phyloP scores from a whole-genome alignment of 2,329 filamentous ascomycete species.

The Nigrospora oryzae region DNA sequence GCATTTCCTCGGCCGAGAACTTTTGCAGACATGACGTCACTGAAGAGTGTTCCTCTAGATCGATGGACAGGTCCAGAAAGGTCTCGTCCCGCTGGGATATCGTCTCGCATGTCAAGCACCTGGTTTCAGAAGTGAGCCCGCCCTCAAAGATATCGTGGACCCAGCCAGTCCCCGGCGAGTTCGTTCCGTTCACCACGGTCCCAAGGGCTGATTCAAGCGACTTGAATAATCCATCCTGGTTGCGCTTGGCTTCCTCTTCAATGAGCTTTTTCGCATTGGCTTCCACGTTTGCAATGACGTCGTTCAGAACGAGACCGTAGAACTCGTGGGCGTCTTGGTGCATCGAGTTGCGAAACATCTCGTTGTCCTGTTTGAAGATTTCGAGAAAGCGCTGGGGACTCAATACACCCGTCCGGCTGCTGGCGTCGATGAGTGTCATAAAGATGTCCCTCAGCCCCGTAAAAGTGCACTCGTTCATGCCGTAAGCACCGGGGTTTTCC shows the following conservation, averaged over 20 bases:
- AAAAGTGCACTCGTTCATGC: constrained; percentile 92
- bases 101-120: constrained; percentile 93
- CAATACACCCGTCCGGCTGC: constrained; percentile 77
- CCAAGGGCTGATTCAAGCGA: constrained; percentile 38
- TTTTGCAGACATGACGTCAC: constrained; percentile 92
- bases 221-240: constrained; percentile 36
- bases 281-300: constrained; percentile 91
- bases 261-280: constrained; percentile 64
- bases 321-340: constrained; percentile 99
- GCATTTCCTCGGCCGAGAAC: constrained; percentile 96
- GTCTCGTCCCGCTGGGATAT: constrained; percentile 92
- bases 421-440: constrained; percentile 74
- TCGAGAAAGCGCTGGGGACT: constrained; percentile 91
- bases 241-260: constrained; percentile 33
- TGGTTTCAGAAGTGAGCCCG: constrained; percentile 87
- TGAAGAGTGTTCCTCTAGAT: constrained; percentile 89
- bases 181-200: constrained; percentile 32
- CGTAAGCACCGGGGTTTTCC: constrained; percentile 72
- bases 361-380: constrained; percentile 87
- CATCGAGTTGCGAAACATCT: constrained; percentile 95
- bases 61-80: constrained; percentile 92
- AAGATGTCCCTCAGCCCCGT: constrained; percentile 96
- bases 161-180: constrained; percentile 68
- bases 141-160: constrained; percentile 97
- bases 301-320: constrained; percentile 87